These are phyloP conservation scores for Penicillium thymicola DNA, from an alignment of 2,329 filamentous ascomycete genomes.

Conservation along the genomic window DNA sequence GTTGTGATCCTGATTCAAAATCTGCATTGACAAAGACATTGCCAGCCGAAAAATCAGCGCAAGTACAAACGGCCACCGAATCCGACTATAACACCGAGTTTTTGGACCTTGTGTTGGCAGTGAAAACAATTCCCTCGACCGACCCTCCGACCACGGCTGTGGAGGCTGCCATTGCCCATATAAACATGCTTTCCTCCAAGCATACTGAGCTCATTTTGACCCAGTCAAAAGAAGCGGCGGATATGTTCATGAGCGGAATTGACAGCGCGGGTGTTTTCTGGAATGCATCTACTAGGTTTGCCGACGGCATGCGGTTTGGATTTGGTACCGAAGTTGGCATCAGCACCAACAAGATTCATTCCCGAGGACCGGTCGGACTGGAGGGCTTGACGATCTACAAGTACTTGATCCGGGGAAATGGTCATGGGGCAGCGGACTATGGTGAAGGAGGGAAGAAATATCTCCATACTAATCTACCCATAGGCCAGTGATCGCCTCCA, in stretches of 20 bases:
- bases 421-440: constrained; percentile 73
- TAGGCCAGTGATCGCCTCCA: not conserved
- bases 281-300: constrained; percentile 93
- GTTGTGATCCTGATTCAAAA: constrained; percentile 71
- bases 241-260: constrained; percentile 77
- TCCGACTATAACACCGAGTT: constrained; percentile 87
- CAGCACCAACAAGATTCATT: constrained; percentile 98
- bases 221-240: constrained; percentile 61
- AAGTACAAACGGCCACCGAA: constrained; percentile 63
- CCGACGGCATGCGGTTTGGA: constrained; percentile 94
- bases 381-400: constrained; percentile 97
- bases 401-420: constrained; percentile 80
- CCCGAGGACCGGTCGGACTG: constrained; percentile 84
- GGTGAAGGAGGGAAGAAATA: constrained; percentile 53
- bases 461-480: constrained; percentile 53
- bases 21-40: constrained; percentile 55
- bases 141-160: constrained; percentile 42
- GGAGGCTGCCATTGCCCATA: constrained; percentile 75
- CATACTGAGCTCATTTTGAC: constrained; percentile 94
- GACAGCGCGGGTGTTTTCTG: constrained; percentile 94
- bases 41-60: constrained; percentile 40
- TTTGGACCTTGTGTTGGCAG: constrained; percentile 75
- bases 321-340: constrained; percentile 98
- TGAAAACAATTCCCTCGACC: constrained; percentile 66
- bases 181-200: constrained; percentile 87